These are phyloP conservation scores for Coniochaeta prunicola DNA, from an alignment of 2,329 filamentous ascomycete species.

Conservation along the genomic window DNA sequence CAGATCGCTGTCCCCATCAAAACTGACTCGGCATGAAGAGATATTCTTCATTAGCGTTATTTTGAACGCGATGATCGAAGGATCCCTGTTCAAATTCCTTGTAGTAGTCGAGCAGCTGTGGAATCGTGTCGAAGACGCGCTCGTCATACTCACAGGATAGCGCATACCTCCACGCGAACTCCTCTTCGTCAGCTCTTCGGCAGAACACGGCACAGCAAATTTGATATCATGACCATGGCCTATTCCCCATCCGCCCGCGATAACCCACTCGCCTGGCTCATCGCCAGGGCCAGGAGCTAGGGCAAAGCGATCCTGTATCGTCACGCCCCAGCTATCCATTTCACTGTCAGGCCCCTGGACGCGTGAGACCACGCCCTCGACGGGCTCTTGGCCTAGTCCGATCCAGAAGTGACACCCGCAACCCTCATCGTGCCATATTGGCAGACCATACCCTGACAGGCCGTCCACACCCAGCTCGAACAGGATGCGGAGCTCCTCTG, in stretches of 20 bases:
- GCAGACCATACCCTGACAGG: background rate
- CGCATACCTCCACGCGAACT: background rate
- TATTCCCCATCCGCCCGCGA: background rate
- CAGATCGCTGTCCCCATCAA: background rate
- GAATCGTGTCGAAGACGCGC: background rate
- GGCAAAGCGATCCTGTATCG: background rate
- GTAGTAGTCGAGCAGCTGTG: background rate
- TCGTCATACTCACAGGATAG: background rate
- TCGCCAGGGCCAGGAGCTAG: background rate
- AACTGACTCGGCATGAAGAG: background rate
- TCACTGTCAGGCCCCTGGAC: background rate
- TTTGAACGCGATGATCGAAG: background rate
- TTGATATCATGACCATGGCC: background rate
- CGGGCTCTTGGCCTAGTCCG: background rate
- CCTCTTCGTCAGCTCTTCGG: background rate
- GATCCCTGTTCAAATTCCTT: background rate
- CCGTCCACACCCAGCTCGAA: background rate
- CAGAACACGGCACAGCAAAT: constrained; percentile 1
- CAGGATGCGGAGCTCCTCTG: background rate
- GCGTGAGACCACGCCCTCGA: background rate
- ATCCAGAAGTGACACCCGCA: background rate
- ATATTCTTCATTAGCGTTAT: background rate
- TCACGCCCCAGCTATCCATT: background rate
- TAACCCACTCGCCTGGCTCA: background rate
- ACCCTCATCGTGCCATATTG: background rate